These are phyloP conservation scores for Aspergillus fumigatus DNA, from an alignment of 2,329 filamentous ascomycete species.

Conservation along the genomic window DNA sequence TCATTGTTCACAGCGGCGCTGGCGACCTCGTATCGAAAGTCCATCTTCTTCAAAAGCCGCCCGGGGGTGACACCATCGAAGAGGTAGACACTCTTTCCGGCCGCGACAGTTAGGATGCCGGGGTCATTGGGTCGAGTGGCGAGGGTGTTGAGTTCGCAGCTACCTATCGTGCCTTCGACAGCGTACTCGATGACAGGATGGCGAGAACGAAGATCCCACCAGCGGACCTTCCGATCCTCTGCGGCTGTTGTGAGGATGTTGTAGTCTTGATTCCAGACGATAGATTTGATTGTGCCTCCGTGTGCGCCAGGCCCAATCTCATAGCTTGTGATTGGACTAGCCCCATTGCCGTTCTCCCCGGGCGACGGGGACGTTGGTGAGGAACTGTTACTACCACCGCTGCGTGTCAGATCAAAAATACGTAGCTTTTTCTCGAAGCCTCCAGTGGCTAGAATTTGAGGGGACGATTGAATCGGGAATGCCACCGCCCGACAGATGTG, in stretches of 20 bases:
- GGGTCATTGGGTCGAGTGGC: conserved; percentile 57
- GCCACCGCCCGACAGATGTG: conserved; percentile 94
- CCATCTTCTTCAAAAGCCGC: conserved; percentile 69
- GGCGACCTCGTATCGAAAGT: conserved; percentile 78
- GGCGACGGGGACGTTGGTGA: conserved; percentile 37
- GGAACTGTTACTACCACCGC: conserved; percentile 36
- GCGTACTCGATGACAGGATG: conserved; percentile 70
- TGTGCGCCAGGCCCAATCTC: conserved; percentile 86
- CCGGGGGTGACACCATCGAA: conserved; percentile 73
- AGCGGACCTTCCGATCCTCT: conserved; percentile 84
- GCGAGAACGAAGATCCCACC: conserved; percentile 83
- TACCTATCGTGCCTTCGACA: conserved; percentile 81
- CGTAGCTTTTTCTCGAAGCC: conserved; percentile 96
- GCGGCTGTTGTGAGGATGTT: conserved; percentile 88
- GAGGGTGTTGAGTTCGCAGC: conserved; percentile 79
- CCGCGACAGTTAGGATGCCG: conserved; percentile 80
- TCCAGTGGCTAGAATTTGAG: conserved; percentile 81
- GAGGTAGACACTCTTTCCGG: conserved; percentile 92
- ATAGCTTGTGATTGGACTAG: conserved; percentile 61
- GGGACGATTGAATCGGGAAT: conserved; percentile 74
- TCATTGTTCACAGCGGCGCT: conserved; percentile 84
- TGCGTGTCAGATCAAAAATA: conserved; percentile 77
- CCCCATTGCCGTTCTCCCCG: conserved; percentile 32
- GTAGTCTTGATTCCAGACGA: conserved; percentile 86
- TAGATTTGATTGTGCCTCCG: conserved; percentile 86